Conservation (phyloP, 2,329 filamentous ascomycete genomes). For the Paecilomyces niveus region DNA sequence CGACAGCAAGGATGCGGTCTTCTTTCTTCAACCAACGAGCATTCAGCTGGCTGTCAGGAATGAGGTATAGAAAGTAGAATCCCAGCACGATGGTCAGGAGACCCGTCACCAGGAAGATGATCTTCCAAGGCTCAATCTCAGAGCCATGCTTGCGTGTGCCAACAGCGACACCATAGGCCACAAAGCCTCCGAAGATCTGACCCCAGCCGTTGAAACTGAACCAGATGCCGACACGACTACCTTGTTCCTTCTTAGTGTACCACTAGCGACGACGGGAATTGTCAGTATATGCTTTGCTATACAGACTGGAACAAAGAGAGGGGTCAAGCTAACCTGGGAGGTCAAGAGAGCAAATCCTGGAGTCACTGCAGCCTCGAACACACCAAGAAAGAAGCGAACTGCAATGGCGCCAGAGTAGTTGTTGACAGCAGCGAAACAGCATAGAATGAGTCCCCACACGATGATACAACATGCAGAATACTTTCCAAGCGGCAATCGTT, state of each 20-base stretch:
- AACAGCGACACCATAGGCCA: constrained; percentile 58
- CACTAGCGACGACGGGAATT: constrained; percentile 39
- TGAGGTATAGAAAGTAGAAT: constrained; percentile 42
- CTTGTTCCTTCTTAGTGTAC: constrained; percentile 66
- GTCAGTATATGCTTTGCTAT: neutral
- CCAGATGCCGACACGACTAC: constrained; percentile 57
- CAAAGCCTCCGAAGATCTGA: constrained; percentile 55
- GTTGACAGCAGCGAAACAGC: constrained; percentile 56
- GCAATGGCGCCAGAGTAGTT: constrained; percentile 57
- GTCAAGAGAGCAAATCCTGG: constrained; percentile 64
- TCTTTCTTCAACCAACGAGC: constrained; percentile 57
- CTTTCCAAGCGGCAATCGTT: constrained; percentile 58
- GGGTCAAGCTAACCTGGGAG: constrained; percentile 34
- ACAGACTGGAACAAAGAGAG: neutral
- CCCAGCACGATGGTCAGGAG: constrained; percentile 46
- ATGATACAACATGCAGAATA: constrained; percentile 60
- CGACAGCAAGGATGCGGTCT: constrained; percentile 62
- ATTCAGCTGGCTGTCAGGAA: constrained; percentile 56
- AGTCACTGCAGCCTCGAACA: constrained; percentile 62
- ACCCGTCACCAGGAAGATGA: constrained; percentile 51
- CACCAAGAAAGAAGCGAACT: constrained; percentile 60
- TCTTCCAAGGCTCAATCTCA: constrained; percentile 58
- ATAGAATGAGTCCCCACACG: constrained; percentile 55
- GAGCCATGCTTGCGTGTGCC: constrained; percentile 50
- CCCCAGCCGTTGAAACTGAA: constrained; percentile 61